Evolutionary conservation across 2,329 filamentous ascomycete genomes (phyloP).

Genomic region (Cladophialophora carrionii): DNA sequence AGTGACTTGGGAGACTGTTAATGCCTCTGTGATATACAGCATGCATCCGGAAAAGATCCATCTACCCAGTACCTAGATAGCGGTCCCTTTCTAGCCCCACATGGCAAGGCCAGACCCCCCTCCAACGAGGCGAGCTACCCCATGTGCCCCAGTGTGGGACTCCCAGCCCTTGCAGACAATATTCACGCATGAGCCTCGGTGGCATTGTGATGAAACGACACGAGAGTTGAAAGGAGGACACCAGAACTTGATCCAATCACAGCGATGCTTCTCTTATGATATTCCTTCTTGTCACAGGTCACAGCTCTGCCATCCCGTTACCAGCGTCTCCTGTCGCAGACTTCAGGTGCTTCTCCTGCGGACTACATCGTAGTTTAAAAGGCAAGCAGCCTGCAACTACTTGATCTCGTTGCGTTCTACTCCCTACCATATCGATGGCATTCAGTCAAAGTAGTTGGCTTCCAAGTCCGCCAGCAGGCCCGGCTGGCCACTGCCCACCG

Average conservation of each 20-base stretch:
- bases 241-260: no score
- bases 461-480: constrained; percentile 42
- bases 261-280: no score
- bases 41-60: constrained; percentile 6
- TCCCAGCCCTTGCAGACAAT: background rate
- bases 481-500: constrained; percentile 24
- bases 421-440: background rate
- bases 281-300: no score
- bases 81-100: background rate
- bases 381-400: background rate
- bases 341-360: background rate
- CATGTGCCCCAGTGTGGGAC: constrained; percentile 1
- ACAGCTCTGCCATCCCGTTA: no score
- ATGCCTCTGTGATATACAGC: background rate
- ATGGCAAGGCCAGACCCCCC: background rate
- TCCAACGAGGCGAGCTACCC: background rate
- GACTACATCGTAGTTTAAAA: no score
- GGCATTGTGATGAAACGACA: no score
- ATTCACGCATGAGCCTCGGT: no score
- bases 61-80: background rate
- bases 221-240: no score
- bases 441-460: constrained; percentile 37
- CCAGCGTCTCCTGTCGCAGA: background rate
- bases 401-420: background rate
- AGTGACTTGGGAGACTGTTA: background rate